These are phyloP conservation scores for Melanogaster broomeanus DNA, from an alignment of 768 basidiomycete species.

Conservation along the genomic window DNA sequence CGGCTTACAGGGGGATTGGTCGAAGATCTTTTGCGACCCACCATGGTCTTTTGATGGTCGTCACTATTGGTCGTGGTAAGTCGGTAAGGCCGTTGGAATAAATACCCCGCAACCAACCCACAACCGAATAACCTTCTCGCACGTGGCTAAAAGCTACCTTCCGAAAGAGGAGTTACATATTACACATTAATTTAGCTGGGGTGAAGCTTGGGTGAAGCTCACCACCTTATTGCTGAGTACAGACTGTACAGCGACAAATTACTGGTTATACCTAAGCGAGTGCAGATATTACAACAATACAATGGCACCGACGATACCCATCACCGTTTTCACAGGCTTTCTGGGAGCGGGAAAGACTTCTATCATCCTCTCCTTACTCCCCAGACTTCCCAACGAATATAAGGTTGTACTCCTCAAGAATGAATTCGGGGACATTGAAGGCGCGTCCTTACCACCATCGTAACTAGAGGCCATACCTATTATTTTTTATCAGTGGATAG, in stretches of 20 bases:
- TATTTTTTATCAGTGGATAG: slow-evolving; percentile 70
- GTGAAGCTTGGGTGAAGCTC: too few species aligned
- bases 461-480: neutral
- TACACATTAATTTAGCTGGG: too few species aligned
- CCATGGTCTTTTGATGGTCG: slow-evolving; percentile 14
- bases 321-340: slow-evolving; percentile 96
- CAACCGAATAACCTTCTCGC: too few species aligned
- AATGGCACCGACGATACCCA: slow-evolving; percentile 49
- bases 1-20: slow-evolving; percentile 1
- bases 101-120: too few species aligned
- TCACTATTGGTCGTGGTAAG: neutral
- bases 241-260: too few species aligned
- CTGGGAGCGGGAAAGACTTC: slow-evolving; percentile 82
- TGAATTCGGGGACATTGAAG: slow-evolving; percentile 94
- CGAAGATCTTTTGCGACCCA: slow-evolving; percentile 14
- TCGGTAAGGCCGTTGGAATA: too few species aligned
- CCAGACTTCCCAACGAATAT: slow-evolving; percentile 82
- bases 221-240: too few species aligned
- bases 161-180: too few species aligned
- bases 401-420: slow-evolving; percentile 92
- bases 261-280: neutral
- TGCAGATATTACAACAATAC: neutral
- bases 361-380: slow-evolving; percentile 80
- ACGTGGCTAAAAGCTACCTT: too few species aligned
- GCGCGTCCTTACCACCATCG: slow-evolving; percentile 36